Evolutionary conservation across 192 early-diverging fungal genomes (phyloP).

Genomic region (Podila horticola): DNA sequence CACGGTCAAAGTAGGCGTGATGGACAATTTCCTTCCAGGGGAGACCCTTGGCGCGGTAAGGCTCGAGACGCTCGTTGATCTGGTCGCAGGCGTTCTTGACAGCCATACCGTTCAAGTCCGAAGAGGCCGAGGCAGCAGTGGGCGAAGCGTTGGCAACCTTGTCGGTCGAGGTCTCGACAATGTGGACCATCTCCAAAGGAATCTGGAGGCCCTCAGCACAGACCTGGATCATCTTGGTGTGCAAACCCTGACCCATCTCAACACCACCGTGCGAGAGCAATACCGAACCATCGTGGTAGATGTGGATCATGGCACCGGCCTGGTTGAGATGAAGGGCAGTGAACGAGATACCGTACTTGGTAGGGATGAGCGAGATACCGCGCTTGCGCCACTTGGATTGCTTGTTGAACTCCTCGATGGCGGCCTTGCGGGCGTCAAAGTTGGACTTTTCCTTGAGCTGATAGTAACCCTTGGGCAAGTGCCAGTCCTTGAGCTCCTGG

Average conservation of each 20-base stretch:
- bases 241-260: constrained; percentile 94
- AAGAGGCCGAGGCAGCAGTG: constrained; percentile 83
- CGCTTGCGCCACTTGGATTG: constrained; percentile 80
- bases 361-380: constrained; percentile 81
- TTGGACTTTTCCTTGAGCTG: constrained; percentile 68
- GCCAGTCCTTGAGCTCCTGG: constrained; percentile 75
- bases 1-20: constrained; percentile 81
- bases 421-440: constrained; percentile 61
- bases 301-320: constrained; percentile 84
- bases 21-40: constrained; percentile 59
- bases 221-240: constrained; percentile 90
- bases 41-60: constrained; percentile 71
- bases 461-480: constrained; percentile 74
- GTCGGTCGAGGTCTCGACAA: constrained; percentile 76
- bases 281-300: constrained; percentile 88
- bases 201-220: constrained; percentile 84
- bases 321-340: constrained; percentile 83
- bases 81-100: constrained; percentile 81
- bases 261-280: constrained; percentile 85
- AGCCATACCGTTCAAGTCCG: constrained; percentile 86
- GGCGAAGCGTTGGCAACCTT: constrained; percentile 82
- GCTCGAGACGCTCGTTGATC: constrained; percentile 76
- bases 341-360: constrained; percentile 88
- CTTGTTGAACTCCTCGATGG: constrained; percentile 77
- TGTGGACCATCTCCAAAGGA: constrained; percentile 71